Base-by-base conservation (phyloP, 345 rosid species). In the Hibiscus mutabilis region DNA sequence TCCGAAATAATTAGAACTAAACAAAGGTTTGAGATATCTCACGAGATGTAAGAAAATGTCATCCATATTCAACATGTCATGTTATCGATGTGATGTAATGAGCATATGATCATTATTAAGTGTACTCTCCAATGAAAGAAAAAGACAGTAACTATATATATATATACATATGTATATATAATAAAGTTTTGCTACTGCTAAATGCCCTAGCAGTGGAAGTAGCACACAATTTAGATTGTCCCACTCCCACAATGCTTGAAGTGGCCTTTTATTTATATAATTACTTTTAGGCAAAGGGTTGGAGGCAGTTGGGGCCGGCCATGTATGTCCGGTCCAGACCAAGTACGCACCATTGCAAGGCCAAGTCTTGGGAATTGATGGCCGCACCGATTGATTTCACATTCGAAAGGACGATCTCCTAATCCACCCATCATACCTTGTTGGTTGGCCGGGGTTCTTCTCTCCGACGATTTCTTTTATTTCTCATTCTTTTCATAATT, bases 371-470 rank as follows among this genome's bases (percentile, higher is more conserved):
- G 25, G 19, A 53, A 9, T 53, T 19, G 58, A 53, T 53, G 25
- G 58, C 13, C 58, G 33, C 19, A 7, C 59, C 14, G 3, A 27
- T 18, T 4, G 47, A 27, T 75, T 14, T 66, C 19, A 49, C 70
- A 47, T 66, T 27, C 16, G 42, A 47, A n/a, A 69, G 25, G 60
- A 56, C 11, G 57, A 77, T 70, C 29, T 58, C 57, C 71, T 6
- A 18, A 77, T 61, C 74, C 19, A 52, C 16, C 76, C 79, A 79
- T 25, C 68, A 68, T 27, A 67, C 31, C 7, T 14, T 77, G 88
- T 64, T 75, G 80, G 84, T 79, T 77, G 82, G 84, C 62, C 53
- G 59, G 78, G 79, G 78, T 53, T 75, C 82, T 6, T 68, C 37
- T 78, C 84, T 77, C 83, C 81, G 82, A 79, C 83, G 77, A 22